These are phyloP conservation scores for Cylindrodendrum hubeiense DNA, from an alignment of 2,329 filamentous ascomycete genomes.

Conservation along the genomic window DNA sequence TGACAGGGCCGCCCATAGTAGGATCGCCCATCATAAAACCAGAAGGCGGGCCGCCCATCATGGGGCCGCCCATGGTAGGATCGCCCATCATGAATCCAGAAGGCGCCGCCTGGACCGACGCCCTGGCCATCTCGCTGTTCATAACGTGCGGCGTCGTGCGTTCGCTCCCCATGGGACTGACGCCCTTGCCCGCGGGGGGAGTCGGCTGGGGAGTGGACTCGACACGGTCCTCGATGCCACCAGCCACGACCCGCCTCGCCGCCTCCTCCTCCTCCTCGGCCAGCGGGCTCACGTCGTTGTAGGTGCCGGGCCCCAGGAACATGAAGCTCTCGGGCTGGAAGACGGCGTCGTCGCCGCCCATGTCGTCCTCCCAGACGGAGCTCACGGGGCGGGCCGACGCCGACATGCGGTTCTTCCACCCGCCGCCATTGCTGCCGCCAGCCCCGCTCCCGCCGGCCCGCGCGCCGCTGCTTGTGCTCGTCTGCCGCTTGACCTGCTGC, in stretches of 20 bases:
- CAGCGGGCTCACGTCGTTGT: conserved; percentile 60
- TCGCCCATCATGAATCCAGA: conserved; percentile 26
- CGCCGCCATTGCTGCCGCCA: conserved; percentile 12
- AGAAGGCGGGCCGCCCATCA: background rate
- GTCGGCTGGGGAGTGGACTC: conserved; percentile 16
- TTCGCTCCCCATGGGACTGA: conserved; percentile 46
- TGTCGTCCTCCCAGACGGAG: conserved; percentile 49
- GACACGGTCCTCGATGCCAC: conserved; percentile 34
- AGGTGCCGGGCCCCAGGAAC: conserved; percentile 62
- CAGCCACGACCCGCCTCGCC: conserved; percentile 45
- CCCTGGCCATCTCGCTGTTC: conserved; percentile 32
- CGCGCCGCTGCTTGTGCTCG: conserved; percentile 29
- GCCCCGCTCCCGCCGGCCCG: conserved; percentile 17
- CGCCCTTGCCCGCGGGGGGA: conserved; percentile 34
- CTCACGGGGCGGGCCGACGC: conserved; percentile 50
- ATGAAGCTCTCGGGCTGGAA: conserved; percentile 67
- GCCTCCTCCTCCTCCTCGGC: conserved; percentile 55
- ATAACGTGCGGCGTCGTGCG: conserved; percentile 45
- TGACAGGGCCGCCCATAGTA: conserved; percentile 5
- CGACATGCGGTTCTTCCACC: conserved; percentile 46
- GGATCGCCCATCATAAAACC: conserved; percentile 15
- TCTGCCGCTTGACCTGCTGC: conserved; percentile 58
- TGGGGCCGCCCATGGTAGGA: conserved; percentile 6
- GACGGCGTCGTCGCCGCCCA: conserved; percentile 50
- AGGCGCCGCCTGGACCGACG: conserved; percentile 11